Conservation (phyloP, 345 rosid species). For the Citrus maxima region DNA sequence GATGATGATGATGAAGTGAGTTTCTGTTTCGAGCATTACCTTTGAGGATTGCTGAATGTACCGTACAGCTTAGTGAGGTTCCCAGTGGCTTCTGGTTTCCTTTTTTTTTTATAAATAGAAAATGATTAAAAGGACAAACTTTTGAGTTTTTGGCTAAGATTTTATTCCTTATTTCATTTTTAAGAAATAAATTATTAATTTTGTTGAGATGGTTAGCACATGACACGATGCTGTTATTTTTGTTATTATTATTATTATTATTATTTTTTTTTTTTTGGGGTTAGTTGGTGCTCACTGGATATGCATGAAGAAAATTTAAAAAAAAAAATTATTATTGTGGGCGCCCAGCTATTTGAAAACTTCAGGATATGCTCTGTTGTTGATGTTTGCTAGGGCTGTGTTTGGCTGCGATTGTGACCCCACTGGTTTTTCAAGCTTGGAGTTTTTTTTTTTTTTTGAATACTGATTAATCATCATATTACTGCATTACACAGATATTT, state of each 20-base stretch:
- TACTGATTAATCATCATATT: too few relatives aligned
- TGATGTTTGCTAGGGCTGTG: too few relatives aligned
- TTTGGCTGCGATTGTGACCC: too few relatives aligned
- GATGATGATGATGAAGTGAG: background rate
- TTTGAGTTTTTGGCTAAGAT: background rate
- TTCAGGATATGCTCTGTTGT: background rate
- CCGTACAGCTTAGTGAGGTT: background rate
- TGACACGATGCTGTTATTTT: background rate
- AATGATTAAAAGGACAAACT: background rate
- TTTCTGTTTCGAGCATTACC: background rate
- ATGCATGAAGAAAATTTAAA: background rate
- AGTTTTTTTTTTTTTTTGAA: too few relatives aligned
- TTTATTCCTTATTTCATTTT: background rate
- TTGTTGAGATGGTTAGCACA: background rate
- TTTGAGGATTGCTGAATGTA: background rate
- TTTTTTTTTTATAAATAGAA: background rate
- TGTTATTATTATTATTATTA: too few relatives aligned
- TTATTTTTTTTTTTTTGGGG: too few relatives aligned
- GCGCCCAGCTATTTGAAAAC: too few relatives aligned
- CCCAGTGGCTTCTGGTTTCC: background rate
- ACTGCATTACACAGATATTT: too few relatives aligned
- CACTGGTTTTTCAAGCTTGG: too few relatives aligned
- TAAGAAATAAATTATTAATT: background rate
- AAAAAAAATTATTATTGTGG: fast-evolving
- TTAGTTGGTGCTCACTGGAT: background rate